Conservation (phyloP, 306 rosid species). For the Delonix regia region DNA sequence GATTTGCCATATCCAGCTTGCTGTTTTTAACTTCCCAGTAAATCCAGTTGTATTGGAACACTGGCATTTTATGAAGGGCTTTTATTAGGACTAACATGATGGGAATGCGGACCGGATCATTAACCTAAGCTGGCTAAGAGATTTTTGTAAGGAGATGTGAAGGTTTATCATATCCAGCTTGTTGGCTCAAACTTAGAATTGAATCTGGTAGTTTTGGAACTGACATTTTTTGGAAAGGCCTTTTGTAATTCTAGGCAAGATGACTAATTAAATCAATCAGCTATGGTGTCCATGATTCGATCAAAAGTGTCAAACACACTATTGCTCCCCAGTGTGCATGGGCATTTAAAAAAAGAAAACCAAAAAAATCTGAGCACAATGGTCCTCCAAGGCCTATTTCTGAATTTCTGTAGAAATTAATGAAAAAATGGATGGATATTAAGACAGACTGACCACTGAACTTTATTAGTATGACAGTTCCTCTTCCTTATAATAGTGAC, state of each 20-base stretch:
- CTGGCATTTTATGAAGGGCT: neutral
- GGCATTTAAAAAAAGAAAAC: neutral
- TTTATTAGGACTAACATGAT: neutral
- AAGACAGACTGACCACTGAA: neutral
- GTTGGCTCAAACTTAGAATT: neutral
- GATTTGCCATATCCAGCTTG: neutral
- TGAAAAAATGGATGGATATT: neutral
- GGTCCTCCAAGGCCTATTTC: neutral
- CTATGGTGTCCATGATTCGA: neutral
- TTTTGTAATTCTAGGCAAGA: neutral
- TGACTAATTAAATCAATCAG: neutral
- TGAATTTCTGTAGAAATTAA: neutral
- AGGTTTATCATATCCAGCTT: neutral
- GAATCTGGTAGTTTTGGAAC: neutral
- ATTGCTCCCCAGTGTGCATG: neutral
- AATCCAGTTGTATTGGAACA: neutral
- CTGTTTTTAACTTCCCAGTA: neutral
- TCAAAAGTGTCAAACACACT: neutral
- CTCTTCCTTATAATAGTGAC: neutral
- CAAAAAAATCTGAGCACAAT: neutral
- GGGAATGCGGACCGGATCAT: neutral
- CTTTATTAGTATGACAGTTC: neutral
- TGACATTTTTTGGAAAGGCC: neutral
- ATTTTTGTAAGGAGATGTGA: neutral
- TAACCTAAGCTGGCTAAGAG: neutral